phyloP scores from a whole-genome alignment of 805 yeast species.

The Schizosaccharomyces japonicus region DNA sequence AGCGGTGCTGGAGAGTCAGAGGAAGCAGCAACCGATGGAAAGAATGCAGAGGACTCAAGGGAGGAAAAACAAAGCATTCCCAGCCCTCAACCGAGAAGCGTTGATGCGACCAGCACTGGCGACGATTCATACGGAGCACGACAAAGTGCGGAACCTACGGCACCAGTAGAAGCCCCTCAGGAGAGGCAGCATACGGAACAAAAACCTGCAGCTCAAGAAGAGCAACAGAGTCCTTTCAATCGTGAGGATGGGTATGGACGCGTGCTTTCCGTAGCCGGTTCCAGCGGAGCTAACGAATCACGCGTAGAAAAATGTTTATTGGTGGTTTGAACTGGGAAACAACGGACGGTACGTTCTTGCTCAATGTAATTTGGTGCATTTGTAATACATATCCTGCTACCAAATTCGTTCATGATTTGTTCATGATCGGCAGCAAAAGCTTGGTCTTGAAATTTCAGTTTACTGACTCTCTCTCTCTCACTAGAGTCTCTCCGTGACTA shows the following conservation, averaged over 20 bases:
- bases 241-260: slow-evolving; percentile 2
- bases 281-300: not conserved
- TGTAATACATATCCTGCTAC: too few species aligned
- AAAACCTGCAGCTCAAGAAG: not conserved
- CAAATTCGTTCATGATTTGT: too few species aligned
- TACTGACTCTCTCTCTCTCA: not conserved
- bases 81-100: too few species aligned
- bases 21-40: not conserved
- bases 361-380: too few species aligned
- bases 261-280: slow-evolving; percentile 3
- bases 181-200: not conserved
- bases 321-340: slow-evolving; percentile 98
- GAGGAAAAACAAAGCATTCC: too few species aligned
- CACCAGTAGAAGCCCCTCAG: not conserved
- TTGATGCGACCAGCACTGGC: too few species aligned
- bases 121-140: too few species aligned
- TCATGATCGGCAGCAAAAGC: too few species aligned
- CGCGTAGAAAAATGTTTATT: slow-evolving; percentile 13
- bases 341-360: slow-evolving; percentile 32
- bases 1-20: not conserved
- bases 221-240: slow-evolving; percentile 5
- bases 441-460: too few species aligned
- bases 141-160: too few species aligned
- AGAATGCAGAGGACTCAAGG: too few species aligned
- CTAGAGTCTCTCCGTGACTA: slow-evolving; percentile 50